Base-by-base conservation (phyloP, 2,329 filamentous ascomycete species). In the Fonsecaea pedrosoi region DNA sequence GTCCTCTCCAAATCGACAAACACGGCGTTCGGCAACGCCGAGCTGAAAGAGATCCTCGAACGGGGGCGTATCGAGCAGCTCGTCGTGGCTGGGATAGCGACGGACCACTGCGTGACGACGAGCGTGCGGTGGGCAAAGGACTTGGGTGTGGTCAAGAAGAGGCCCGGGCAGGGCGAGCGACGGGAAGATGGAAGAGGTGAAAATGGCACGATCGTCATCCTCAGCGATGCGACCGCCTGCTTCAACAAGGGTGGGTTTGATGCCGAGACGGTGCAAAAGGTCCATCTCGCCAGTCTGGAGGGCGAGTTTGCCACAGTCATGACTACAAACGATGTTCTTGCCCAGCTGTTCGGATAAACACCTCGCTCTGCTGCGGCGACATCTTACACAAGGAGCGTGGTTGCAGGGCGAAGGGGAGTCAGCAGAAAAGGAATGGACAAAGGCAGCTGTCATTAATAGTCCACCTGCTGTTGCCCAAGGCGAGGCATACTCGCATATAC, bases 21-120 rank as follows among this genome's bases (percentile, higher is more conserved):
- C 70, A 83, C 81, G 0, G 76, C 76, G 0, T 83, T 84, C 65
- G 78, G 84, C 55, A 81, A 80, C 4, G 83, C 82, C 0, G 70
- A 75, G 0, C 75, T 84, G 8, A 80, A 82, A 64, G 63, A 66
- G 0, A 71, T 77, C 35, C 68, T 84, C 25, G 74, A 76, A 4
- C 66, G 69, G 2, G 74, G 74, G 13, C 73, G 70, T 0, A 74
- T 82, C 15, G 65, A 76, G 9, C 80, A 82, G 65, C 73, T 83
- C 0, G 65, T 83, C 18, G 71, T 83, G 34, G 74, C 74, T 1
- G 82, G 82, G 0, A 66, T 84, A 64, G 82, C 80, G 3, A 83
- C 82, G 40, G 82, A 84, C 72, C 82, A 84, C 67, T 84, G 82
- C 61, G 81, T 84, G 13, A 82, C 79, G 64, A 84, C 82, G 3